Evolutionary conservation across 805 yeast genomes (phyloP).

Genomic region (Suhomyces sp.): DNA sequence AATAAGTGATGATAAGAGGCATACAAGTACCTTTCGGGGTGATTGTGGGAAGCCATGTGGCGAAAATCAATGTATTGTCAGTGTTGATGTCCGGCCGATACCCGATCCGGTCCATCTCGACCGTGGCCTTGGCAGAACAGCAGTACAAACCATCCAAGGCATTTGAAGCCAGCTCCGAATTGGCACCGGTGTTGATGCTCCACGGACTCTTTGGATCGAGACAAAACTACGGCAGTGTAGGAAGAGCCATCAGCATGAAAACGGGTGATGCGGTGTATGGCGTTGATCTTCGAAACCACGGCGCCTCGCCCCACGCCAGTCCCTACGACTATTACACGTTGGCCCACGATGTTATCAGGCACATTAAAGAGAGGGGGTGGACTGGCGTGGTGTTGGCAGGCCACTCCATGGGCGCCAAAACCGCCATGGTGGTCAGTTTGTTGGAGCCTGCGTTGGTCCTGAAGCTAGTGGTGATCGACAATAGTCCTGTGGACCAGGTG

Average conservation of each 20-base stretch:
- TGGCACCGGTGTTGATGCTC: slow-evolving; percentile 45
- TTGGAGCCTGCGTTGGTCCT: slow-evolving; percentile 37
- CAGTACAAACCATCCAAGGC: slow-evolving; percentile 8
- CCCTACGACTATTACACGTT: slow-evolving; percentile 46
- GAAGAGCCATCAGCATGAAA: slow-evolving; percentile 28
- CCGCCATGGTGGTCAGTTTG: slow-evolving; percentile 47
- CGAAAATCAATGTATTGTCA: neutral
- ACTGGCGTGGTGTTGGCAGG: slow-evolving; percentile 33
- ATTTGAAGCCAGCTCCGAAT: neutral
- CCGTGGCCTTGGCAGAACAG: slow-evolving; percentile 4
- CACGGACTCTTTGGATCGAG: slow-evolving; percentile 58
- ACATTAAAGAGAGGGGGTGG: slow-evolving; percentile 24
- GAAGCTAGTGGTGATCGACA: slow-evolving; percentile 48
- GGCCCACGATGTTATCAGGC: slow-evolving; percentile 41
- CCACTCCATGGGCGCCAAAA: slow-evolving; percentile 63
- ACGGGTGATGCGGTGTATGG: slow-evolving; percentile 37
- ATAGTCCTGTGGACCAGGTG: slow-evolving; percentile 40
- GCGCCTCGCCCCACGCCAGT: slow-evolving; percentile 41
- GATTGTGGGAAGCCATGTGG: neutral
- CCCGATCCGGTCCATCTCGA: neutral
- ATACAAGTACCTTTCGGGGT: neutral
- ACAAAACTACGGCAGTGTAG: slow-evolving; percentile 41
- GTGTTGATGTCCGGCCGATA: neutral
- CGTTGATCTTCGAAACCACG: slow-evolving; percentile 57
- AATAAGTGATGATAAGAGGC: neutral